Evolutionary conservation across 1,284 basidiomycete genomes (phyloP), one percentile per base, ranked within the genome.

Genomic region (Phellinidium pouzarii): DNA sequence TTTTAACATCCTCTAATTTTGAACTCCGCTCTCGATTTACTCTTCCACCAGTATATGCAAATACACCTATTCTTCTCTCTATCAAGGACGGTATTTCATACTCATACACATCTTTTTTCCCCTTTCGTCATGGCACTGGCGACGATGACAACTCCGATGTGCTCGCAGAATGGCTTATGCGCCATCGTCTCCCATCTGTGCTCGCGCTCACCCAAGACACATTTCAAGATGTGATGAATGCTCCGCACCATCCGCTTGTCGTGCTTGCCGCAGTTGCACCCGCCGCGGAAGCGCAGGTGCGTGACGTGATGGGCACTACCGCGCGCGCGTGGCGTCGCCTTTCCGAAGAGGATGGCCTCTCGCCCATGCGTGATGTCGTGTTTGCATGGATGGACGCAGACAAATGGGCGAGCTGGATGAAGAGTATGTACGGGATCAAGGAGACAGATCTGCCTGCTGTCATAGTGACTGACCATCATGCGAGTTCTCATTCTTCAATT

Each of bases 351-450:
- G 38, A 50, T 42, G 29, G 45, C 9, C 7, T 23, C 9, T 47
- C 59, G 25, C 57, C 63, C n/a, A 70, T 66, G 7, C 71, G 80
- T 44, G 79, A 84, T 12, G 84, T 94, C 0, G 78, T 92, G 49
- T 95, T 94, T 67, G 77, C 84, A 6, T 90, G 84, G 81, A 92
- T 94, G 78, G 88, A 95, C 62, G 78, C 72, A 0, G 80, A 80
- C 22, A 77, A 75, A 64, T 94, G 92, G 91, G 73, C 68, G 17
- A 82, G 78, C 50, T 95, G 91, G 91, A 71, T 94, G 68, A 91
- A 87, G 73, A 83, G 81, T 59, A 91, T 91, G 79, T 95, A 94
- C 66, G 83, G 84, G 1, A 69, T 90, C 56, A 69, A 70, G 52
- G 42, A 64, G 20, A 68, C 37, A 42, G 71, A 75, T 11, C 71